Evolutionary conservation across 1,284 basidiomycete genomes (phyloP).

Genomic region (Garcileccinum viscosum): DNA sequence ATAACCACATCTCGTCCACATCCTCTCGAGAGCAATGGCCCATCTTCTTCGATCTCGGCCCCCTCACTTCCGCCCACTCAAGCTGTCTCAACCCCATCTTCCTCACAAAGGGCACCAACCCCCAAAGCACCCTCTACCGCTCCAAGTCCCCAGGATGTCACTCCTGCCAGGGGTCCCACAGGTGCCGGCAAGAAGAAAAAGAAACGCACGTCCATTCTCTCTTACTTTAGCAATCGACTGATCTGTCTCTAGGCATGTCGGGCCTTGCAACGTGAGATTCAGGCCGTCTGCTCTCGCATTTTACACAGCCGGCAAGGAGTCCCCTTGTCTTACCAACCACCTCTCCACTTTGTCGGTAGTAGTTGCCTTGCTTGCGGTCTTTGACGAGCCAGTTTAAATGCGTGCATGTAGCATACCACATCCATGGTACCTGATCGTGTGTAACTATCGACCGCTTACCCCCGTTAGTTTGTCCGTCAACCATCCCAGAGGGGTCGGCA

Average conservation of each 20-base stretch:
- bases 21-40: conserved; percentile 41
- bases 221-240: conserved; percentile 7
- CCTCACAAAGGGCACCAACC: conserved; percentile 48
- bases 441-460: conserved; percentile 40
- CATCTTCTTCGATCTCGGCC: conserved; percentile 42
- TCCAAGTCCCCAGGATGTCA: conserved; percentile 49
- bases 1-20: conserved; percentile 49
- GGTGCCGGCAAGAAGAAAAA: conserved; percentile 72
- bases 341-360: conserved; percentile 6
- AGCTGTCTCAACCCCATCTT: conserved; percentile 59
- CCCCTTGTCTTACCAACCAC: neutral
- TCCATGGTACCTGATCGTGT: neutral
- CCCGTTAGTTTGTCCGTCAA: conserved; percentile 75
- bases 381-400: neutral
- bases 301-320: neutral
- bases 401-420: conserved; percentile 3
- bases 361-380: neutral
- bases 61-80: conserved; percentile 44
- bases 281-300: neutral
- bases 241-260: conserved; percentile 32
- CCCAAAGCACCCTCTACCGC: conserved; percentile 48
- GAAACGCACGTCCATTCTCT: conserved; percentile 31
- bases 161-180: conserved; percentile 49
- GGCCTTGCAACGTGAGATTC: conserved; percentile 29
- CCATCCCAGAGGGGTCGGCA: conserved; percentile 81